Conservation (phyloP, 192 early-diverging fungal genomes). For the Coemansia sp. region DNA sequence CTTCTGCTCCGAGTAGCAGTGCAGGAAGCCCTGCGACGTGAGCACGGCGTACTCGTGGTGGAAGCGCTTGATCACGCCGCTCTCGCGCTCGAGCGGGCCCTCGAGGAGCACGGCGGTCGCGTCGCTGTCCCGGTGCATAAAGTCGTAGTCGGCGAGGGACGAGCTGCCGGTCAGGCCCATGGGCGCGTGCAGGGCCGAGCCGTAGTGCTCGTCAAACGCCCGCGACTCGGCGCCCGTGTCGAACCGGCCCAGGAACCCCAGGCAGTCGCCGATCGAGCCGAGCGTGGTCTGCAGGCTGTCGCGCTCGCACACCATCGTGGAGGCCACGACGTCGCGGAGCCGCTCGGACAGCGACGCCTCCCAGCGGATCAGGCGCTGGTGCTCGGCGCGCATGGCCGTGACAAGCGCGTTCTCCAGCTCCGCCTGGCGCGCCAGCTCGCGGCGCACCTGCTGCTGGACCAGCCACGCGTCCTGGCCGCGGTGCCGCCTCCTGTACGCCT, state of each 20-base stretch:
- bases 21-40: constrained; percentile 33
- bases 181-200: constrained; percentile 20
- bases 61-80: constrained; percentile 34
- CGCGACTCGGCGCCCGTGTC: constrained; percentile 22
- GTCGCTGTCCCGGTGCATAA: constrained; percentile 42
- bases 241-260: constrained; percentile 23
- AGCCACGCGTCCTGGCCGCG: constrained; percentile 34
- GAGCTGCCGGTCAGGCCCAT: constrained; percentile 33
- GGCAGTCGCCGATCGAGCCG: constrained; percentile 7
- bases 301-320: constrained; percentile 13
- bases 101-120: constrained; percentile 31
- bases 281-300: constrained; percentile 14
- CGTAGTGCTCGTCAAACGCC: constrained; percentile 28
- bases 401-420: constrained; percentile 38
- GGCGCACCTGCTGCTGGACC: constrained; percentile 34
- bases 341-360: constrained; percentile 25
- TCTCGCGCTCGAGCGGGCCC: constrained; percentile 41
- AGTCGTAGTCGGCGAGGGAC: constrained; percentile 33
- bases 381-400: constrained; percentile 42
- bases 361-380: constrained; percentile 27
- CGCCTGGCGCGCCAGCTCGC: constrained; percentile 38
- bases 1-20: constrained; percentile 35
- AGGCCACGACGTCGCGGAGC: constrained; percentile 24
- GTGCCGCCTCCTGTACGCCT: constrained; percentile 34
- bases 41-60: constrained; percentile 29